phyloP scores from a whole-genome alignment of 2,329 filamentous ascomycete genomes.

The Colletotrichum spaethianum region DNA sequence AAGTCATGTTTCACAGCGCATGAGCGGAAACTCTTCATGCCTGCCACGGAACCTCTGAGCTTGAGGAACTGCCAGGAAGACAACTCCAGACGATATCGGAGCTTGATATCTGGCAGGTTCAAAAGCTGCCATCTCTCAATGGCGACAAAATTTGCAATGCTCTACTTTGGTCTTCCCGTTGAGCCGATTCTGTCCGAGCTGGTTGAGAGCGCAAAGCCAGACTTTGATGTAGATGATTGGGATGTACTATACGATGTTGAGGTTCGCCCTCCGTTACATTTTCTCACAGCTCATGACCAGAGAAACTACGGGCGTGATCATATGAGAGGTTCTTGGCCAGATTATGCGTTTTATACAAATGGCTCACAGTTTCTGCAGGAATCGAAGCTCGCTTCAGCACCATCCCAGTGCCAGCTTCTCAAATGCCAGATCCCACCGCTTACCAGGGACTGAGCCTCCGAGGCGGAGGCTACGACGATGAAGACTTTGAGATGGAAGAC shows the following conservation, averaged over 20 bases:
- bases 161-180: slow-evolving; percentile 63
- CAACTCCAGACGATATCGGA: slow-evolving; percentile 49
- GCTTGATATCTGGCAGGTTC: slow-evolving; percentile 51
- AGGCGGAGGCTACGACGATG: slow-evolving; percentile 24
- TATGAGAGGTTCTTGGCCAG: slow-evolving; percentile 24
- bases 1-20: slow-evolving; percentile 51
- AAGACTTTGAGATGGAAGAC: slow-evolving; percentile 19
- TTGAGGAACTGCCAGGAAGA: slow-evolving; percentile 51
- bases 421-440: slow-evolving; percentile 3
- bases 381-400: slow-evolving; percentile 30
- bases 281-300: slow-evolving; percentile 49
- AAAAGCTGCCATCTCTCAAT: slow-evolving; percentile 47
- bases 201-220: slow-evolving; percentile 44
- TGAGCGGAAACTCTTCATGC: slow-evolving; percentile 51
- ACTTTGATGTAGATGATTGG: slow-evolving; percentile 43
- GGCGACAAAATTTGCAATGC: slow-evolving; percentile 59
- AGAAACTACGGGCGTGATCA: slow-evolving; percentile 50
- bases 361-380: slow-evolving; percentile 36
- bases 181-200: slow-evolving; percentile 52
- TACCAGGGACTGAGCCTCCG: slow-evolving; percentile 21
- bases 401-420: slow-evolving; percentile 29
- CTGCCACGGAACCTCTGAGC: slow-evolving; percentile 45
- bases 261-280: slow-evolving; percentile 49
- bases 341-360: not conserved
- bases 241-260: slow-evolving; percentile 43